Evolutionary conservation across 306 rosid species (phyloP).

Genomic region (Vigna angularis): DNA sequence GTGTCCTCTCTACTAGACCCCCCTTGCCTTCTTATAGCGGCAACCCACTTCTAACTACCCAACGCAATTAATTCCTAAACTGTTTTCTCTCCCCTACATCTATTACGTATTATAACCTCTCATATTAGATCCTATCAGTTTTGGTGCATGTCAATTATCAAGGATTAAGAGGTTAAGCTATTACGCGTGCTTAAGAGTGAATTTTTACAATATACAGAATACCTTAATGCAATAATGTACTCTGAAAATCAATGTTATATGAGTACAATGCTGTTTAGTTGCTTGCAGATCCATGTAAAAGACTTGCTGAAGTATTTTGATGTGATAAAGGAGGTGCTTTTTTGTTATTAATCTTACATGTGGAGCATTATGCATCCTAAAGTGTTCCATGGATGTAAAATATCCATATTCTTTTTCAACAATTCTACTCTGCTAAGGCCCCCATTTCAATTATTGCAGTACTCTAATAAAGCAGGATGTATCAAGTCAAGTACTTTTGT

Average conservation of each 20-base stretch:
- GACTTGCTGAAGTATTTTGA: background rate
- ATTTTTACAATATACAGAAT: no score
- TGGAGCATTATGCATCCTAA: background rate
- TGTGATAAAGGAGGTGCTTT: background rate
- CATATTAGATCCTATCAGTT: no score
- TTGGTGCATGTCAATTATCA: background rate
- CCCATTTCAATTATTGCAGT: constrained; percentile 56
- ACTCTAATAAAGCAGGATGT: constrained; percentile 51
- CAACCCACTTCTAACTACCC: no score
- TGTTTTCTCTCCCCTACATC: no score
- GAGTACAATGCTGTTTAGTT: constrained; percentile 11
- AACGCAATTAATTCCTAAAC: no score
- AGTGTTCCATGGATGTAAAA: background rate
- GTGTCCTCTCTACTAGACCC: no score
- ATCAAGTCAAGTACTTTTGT: constrained; percentile 62
- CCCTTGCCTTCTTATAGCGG: no score
- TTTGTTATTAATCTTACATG: background rate
- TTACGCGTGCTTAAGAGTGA: background rate
- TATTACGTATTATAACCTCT: no score
- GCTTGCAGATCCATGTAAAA: constrained; percentile 26
- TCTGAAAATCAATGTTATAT: background rate
- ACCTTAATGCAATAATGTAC: no score
- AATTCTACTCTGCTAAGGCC: constrained; percentile 34
- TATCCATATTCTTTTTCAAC: constrained; percentile 1
- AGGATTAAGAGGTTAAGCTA: background rate